phyloP scores from a whole-genome alignment of 2,329 filamentous ascomycete genomes.

The Monosporascus ibericus region DNA sequence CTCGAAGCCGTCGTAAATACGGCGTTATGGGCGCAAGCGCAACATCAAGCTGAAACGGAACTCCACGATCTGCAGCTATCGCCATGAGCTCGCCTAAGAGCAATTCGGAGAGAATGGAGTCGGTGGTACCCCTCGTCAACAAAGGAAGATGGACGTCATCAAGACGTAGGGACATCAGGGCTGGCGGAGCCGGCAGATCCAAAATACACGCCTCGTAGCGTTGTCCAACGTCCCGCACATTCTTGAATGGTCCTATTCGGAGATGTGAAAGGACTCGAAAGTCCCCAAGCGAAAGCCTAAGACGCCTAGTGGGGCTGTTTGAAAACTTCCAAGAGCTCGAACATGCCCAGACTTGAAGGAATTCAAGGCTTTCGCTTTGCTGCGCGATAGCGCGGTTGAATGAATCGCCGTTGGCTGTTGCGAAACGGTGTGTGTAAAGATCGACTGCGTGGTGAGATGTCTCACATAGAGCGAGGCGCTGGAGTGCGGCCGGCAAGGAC shows the following conservation, averaged over 20 bases:
- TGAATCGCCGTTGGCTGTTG: slow-evolving; percentile 1
- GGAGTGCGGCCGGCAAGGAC: slow-evolving; percentile 6
- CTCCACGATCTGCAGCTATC: slow-evolving; percentile 3
- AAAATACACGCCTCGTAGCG: slow-evolving; percentile 1
- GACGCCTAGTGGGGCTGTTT: neutral
- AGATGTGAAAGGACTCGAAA: slow-evolving; percentile 9
- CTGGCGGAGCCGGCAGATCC: slow-evolving; percentile 3
- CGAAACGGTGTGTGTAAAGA: neutral
- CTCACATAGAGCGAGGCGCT: slow-evolving; percentile 4
- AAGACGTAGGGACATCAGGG: slow-evolving; percentile 4
- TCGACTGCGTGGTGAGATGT: slow-evolving; percentile 3
- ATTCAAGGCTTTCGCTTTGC: slow-evolving; percentile 6
- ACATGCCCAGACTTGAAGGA: slow-evolving; percentile 4
- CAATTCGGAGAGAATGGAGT: slow-evolving; percentile 5
- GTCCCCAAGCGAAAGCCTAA: slow-evolving; percentile 8
- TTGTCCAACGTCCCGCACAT: neutral
- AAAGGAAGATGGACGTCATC: neutral
- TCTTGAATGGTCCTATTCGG: slow-evolving; percentile 4
- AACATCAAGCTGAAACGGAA: slow-evolving; percentile 7
- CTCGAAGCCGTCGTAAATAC: neutral
- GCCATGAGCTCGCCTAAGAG: slow-evolving; percentile 5
- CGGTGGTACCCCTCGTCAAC: neutral
- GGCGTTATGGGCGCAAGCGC: slow-evolving; percentile 1
- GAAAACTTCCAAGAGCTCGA: neutral
- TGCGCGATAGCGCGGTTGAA: slow-evolving; percentile 11